Evolutionary conservation across 2,329 filamentous ascomycete genomes (phyloP).

Genomic region (Microcera coccophila): DNA sequence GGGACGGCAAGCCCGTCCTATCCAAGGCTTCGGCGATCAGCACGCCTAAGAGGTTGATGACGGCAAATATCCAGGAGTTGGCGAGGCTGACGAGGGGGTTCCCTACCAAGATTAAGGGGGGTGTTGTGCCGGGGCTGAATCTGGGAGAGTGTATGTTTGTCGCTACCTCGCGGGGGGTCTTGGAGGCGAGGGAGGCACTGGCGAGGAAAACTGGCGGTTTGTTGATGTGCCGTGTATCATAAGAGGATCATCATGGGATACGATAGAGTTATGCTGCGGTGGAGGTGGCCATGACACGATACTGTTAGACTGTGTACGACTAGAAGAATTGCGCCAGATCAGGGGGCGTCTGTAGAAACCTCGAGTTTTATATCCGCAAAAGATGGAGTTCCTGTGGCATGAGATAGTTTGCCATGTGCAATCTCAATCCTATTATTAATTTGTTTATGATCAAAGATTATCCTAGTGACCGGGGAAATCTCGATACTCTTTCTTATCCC

Average conservation of each 20-base stretch:
- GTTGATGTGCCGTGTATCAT: slow-evolving; percentile 67
- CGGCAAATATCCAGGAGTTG: slow-evolving; percentile 59
- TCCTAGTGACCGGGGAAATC: too few species aligned
- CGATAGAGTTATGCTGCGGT: not conserved
- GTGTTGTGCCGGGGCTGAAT: slow-evolving; percentile 69
- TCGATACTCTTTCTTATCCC: too few species aligned
- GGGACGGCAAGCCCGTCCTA: slow-evolving; percentile 76
- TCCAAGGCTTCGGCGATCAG: slow-evolving; percentile 62
- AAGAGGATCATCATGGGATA: slow-evolving; percentile 13
- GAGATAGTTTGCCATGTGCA: too few species aligned
- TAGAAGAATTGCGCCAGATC: slow-evolving; percentile 18
- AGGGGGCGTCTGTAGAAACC: slow-evolving; percentile 22
- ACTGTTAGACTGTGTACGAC: slow-evolving; percentile 23
- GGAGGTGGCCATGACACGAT: slow-evolving; percentile 17
- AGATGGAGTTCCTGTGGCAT: too few species aligned
- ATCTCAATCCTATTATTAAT: too few species aligned
- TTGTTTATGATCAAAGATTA: too few species aligned
- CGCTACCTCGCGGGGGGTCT: slow-evolving; percentile 69
- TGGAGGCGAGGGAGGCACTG: slow-evolving; percentile 80
- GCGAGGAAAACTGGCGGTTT: slow-evolving; percentile 77
- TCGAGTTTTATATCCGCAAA: slow-evolving; percentile 13
- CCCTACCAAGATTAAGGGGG: slow-evolving; percentile 51
- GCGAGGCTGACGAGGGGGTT: slow-evolving; percentile 65
- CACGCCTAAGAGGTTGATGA: slow-evolving; percentile 71
- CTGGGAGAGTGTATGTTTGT: slow-evolving; percentile 82